Evolutionary conservation across 306 rosid genomes (phyloP), one percentile per base, ranked within the genome.

Genomic region (Clitoria ternatea): DNA sequence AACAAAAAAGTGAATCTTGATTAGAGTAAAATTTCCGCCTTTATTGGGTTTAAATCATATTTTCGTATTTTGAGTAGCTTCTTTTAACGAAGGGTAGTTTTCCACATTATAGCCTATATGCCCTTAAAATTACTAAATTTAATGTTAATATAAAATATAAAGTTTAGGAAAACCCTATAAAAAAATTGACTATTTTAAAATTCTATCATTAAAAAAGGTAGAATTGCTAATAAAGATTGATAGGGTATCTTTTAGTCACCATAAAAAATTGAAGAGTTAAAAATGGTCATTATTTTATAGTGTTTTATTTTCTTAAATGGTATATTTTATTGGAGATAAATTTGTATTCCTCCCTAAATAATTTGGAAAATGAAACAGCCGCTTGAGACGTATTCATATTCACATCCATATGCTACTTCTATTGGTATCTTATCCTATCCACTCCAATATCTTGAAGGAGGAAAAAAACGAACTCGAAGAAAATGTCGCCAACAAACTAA

Each of bases 401-500:
- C 12, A 18, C 54, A 59, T 1, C 2, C 29, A 65, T 9, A 43
- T 20, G 24, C 0, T 13, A 35, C 30, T 43, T 7, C 15, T 40
- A 26, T 12, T 18, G 35, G 19, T 10, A 30, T 20, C 47, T 29
- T n/a, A 26, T 22, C 60, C 11, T 20, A 12, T 30, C 43, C 44
- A 45, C 11, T 11, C 3, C 1, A 35, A 27, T 7, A 36, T 5
- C 37, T 3, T 30, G 26, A 3, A 3, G 10, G 6, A 24, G 49
- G 7, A 5, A 6, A 56, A 29, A 35, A 36, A 59, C 0, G 5
- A 72, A 9, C 0, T 0, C 24, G 30, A 47, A 64, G 62, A 78
- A 64, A 54, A 11, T 33, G 53, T 62, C 13, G 60, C 74, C 83
- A 85, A 83, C 94, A 73, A 83, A 79, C 82, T 64, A 49, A 43